Percentiles rank a stretch among this genome's conserved stretches.
Conservation (phyloP, 345 rosid species). For the Capsella bursapastoris region DNA sequence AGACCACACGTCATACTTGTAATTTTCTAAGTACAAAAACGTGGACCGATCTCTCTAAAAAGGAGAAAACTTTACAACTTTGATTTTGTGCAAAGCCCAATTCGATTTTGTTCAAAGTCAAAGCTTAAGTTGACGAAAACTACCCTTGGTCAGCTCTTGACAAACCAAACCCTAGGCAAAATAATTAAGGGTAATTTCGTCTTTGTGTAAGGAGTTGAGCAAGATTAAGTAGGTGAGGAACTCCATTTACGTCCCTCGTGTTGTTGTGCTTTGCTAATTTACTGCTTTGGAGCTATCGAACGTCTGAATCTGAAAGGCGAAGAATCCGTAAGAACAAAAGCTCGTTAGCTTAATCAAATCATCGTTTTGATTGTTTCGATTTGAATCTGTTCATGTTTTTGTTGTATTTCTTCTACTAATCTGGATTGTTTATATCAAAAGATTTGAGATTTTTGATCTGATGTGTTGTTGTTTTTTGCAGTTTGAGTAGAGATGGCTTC, state of each 20-base stretch:
- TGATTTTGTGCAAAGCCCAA: slow-evolving; percentile 8
- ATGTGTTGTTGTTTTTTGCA: slow-evolving; percentile 36
- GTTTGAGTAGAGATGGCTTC: slow-evolving; percentile 65
- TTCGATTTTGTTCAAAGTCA: slow-evolving; percentile 11
- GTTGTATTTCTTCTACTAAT: background rate
- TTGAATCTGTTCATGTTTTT: slow-evolving; percentile 8
- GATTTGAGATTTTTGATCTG: slow-evolving; percentile 33
- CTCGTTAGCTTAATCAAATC: background rate
- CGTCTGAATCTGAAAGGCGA: slow-evolving; percentile 27
- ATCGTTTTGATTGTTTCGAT: background rate
- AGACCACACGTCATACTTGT: slow-evolving; percentile 27
- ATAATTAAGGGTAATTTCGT: slow-evolving; percentile 1
- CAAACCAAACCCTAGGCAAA: background rate
- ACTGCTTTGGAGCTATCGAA: slow-evolving; percentile 35
- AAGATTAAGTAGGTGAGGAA: slow-evolving; percentile 34
- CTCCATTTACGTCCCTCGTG: background rate
- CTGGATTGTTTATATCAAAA: background rate
- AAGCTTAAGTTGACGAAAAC: slow-evolving; percentile 28
- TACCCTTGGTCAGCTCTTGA: slow-evolving; percentile 22
- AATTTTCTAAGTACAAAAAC: background rate
- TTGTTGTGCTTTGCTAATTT: background rate
- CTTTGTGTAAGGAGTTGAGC: background rate
- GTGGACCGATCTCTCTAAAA: slow-evolving; percentile 6
- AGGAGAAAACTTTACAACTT: background rate
- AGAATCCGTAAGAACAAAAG: background rate